Base-by-base conservation (phyloP, 2,329 filamentous ascomycete species). In the Cadophora luteo-olivacea region DNA sequence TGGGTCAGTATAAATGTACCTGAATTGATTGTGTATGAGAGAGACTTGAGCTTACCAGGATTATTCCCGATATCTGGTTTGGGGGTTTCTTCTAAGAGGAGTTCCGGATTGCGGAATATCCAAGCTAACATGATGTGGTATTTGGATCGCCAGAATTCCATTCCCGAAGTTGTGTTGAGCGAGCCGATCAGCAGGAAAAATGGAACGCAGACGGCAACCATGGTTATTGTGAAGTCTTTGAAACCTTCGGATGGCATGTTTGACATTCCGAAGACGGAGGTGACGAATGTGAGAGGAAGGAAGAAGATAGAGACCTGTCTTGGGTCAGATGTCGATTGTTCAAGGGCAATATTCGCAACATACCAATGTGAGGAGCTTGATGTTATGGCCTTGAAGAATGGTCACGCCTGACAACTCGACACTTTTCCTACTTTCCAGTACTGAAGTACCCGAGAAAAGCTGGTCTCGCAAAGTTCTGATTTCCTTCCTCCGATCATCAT, bases 391-490 rank as follows among this genome's bases (percentile, higher is more conserved):
- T 75, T 90, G 87, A 66, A 84, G 79, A 24, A 85, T 82, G 0
- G 84, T 84, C 14, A 84, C 84, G 57, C 82, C 81, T 0, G 82
- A 80, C 60, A 83, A 76, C 68, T 89, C 86, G 45, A 91, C 87
- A 19, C 85, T 87, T 72, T 87, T 84, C 16, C 87, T 79, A 51
- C 83, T 85, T 75, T 90, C 87, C 72, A 87, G 84, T 66, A 91
- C 88, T 2, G 82, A 84, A n/a, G 87, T 89, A 1, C 88, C 88
- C 45, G 82, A 85, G 77, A 90, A 90, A 0, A 90, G 82, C 75
- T 90, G 87, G 68, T 90, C 87, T 64, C 87, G 80, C 68, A 90
- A 75, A 4, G 83, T 85, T 63, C 83, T 79, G 58, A 89, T 87
- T 74, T 88, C 86, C 62, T 83, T 83, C 22, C 86, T 78, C 19